phyloP scores from a whole-genome alignment of 805 yeast genomes.

The Hanseniaspora lindneri region DNA sequence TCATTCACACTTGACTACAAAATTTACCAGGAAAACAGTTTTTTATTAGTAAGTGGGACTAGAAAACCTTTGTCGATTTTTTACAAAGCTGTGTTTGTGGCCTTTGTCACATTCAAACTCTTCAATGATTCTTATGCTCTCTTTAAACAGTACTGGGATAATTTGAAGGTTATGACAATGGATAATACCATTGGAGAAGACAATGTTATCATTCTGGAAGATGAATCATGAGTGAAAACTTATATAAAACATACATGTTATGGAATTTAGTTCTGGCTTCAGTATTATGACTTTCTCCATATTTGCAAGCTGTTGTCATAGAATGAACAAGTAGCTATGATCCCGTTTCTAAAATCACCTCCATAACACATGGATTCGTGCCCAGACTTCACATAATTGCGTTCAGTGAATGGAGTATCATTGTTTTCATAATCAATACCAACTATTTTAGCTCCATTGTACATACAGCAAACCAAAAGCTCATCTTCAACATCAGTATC shows the following conservation, averaged over 20 bases:
- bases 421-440: conserved; percentile 25
- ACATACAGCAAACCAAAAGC: conserved; percentile 82
- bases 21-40: neutral
- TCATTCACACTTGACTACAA: neutral
- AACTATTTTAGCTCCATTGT: conserved; percentile 76
- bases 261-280: no score
- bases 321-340: conserved; percentile 76
- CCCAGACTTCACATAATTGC: conserved; percentile 40
- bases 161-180: neutral
- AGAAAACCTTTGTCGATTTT: neutral
- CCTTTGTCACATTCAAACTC: neutral
- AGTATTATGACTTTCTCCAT: conserved; percentile 42
- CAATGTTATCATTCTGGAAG: conserved; percentile 4
- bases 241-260: no score
- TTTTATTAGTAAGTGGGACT: neutral
- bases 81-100: neutral
- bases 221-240: neutral
- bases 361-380: conserved; percentile 94
- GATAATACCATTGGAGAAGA: conserved; percentile 1
- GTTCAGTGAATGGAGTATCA: conserved; percentile 27
- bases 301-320: conserved; percentile 73
- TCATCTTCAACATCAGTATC: conserved; percentile 37
- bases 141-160: neutral
- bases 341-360: conserved; percentile 65
- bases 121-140: neutral